Evolutionary conservation across 768 basidiomycete species (phyloP).

Genomic region (Rhodotorula diobovata): DNA sequence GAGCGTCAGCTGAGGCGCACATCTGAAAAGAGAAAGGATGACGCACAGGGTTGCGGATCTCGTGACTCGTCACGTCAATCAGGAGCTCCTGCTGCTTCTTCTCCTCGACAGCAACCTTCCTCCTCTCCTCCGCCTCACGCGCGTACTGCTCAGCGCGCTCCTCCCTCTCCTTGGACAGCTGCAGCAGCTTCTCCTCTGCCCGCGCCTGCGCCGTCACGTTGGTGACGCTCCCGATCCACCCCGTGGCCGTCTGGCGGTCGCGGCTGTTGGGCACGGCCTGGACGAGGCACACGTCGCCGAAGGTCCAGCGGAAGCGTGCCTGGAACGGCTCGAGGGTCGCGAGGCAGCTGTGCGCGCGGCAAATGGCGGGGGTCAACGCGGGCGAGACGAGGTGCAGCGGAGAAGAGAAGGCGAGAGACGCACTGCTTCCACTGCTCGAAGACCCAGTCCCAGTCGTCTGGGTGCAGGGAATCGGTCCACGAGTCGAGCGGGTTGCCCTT

Average conservation of each 20-base stretch:
- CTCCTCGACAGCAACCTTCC: constrained; percentile 46
- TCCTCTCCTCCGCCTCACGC: constrained; percentile 41
- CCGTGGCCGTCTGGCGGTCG: not conserved
- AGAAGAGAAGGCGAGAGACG: not conserved
- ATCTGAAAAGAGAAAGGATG: too few relatives aligned
- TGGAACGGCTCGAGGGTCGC: not conserved
- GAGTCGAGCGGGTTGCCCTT: not conserved
- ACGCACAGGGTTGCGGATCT: constrained; percentile 43
- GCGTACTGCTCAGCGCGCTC: constrained; percentile 39
- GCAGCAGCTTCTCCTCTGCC: constrained; percentile 20
- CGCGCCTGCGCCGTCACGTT: constrained; percentile 18
- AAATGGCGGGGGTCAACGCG: too few relatives aligned
- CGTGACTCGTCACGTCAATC: constrained; percentile 45
- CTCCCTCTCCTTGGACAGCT: constrained; percentile 19
- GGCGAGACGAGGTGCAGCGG: too few relatives aligned
- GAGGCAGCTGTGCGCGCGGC: not conserved
- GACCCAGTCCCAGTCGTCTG: constrained; percentile 6
- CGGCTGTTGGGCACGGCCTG: constrained; percentile 3
- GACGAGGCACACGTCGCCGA: constrained; percentile 13
- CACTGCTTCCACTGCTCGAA: not conserved
- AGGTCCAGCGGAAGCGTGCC: constrained; percentile 19
- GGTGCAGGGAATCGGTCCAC: not conserved
- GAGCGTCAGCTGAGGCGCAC: too few relatives aligned
- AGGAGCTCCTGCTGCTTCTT: constrained; percentile 48
- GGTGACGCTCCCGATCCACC: constrained; percentile 21